Evolutionary conservation across 345 rosid genomes (phyloP), one percentile per base, ranked within the genome.

Genomic region (Linum lewisii): DNA sequence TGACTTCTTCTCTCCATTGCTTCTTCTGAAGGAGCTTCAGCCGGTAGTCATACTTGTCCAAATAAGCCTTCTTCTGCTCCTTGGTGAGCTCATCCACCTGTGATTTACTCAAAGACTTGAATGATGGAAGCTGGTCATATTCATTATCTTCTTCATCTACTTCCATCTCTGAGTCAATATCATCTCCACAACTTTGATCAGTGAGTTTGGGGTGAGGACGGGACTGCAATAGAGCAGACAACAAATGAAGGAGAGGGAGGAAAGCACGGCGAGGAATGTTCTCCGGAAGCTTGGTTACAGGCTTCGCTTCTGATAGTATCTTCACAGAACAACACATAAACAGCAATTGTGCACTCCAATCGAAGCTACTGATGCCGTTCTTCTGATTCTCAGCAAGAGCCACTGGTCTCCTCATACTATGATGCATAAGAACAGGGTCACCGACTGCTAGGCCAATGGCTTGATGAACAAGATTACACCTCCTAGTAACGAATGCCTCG

Each of bases 321-420:
- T 87, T 90, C 74, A 79, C 25, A 6, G 87, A 78, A 67, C 70
- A 87, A 64, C 94, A 82, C 29, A 78, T 58, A 20, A 84, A 75
- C 65, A 90, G 22, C 21, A 87, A 64, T 29, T 85, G 83, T 19
- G 78, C 19, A 69, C 80, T 79, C 94, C 97, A 83, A 13, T 56
- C 7, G 34, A 29, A 29, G 34, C 34, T 4, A 0, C 34, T 29
- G 7, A 5, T 62, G 65, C 62, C 25, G 25, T 72, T 69, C 66
- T 65, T 78, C 19, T 20, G 58, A 68, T 87, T 87, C 72, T 90
- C 95, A 23, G 78, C 81, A 54, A 87, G 67, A 50, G 81, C 45
- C 38, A 87, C 81, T 1, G 72, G 80, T 63, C 72, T 77, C 80
- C 68, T 79, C 73, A 61, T 73, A 42, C 66, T 72, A 51, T 66